Evolutionary conservation across 768 basidiomycete genomes (phyloP), one percentile per base, ranked within the genome.

Genomic region (Boletus fagicola): DNA sequence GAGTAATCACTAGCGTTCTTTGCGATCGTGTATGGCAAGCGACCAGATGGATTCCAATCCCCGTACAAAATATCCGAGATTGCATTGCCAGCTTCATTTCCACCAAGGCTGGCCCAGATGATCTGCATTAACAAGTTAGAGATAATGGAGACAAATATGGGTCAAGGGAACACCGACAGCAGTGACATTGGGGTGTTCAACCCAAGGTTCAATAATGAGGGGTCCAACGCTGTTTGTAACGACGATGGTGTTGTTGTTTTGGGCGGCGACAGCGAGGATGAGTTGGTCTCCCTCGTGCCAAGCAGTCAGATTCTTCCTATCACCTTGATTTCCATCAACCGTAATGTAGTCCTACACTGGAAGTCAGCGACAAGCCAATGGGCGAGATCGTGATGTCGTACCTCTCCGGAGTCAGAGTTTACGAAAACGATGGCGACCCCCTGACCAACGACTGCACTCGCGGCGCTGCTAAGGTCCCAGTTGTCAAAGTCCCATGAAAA

Each of bases 401-500:
- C 83, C 74, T 95, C 94, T 24, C 94, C 94, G 7, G 90, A 92
- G 68, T 94, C 88, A 2, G 89, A 79, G 59, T 86, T 84, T 61
- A 93, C 78, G 71, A 94, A 93, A 11, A 95, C 92, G 40, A 95
- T 77, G 1, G 87, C 87, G 9, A 85, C 86, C 20, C 84, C 83
- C 58, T 80, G 79, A 40, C 67, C 73, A 1, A 74, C 71, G 0
- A 78, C 84, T 44, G 78, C 71, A 46, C 76, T 78, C 6, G 74
- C 79, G 9, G 85, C 86, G 0, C 71, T 65, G 0, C 59, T 65
- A 22, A 84, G 78, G 66, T 94, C 76, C 65, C 81, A 92, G 69
- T 94, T 84, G 54, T 91, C 72, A 40, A 92, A 76, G 56, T 82
- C 75, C 85, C 86, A 92, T 1, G 79, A 82, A 20, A 92, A 74